Conservation (phyloP, 768 basidiomycete genomes). For the Amanita subjunquillea region DNA sequence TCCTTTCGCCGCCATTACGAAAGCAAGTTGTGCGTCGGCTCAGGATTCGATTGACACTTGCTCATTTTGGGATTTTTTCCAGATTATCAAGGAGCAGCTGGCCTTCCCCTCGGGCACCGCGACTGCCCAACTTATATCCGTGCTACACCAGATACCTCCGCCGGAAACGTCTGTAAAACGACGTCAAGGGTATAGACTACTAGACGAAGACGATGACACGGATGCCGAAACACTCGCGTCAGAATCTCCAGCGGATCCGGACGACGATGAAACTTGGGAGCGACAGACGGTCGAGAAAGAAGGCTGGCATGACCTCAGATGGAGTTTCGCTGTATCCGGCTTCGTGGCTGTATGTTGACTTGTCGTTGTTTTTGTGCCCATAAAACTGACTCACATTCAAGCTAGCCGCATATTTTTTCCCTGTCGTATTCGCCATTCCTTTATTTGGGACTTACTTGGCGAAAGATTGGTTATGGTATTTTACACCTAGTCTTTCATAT, state of each 20-base stretch:
- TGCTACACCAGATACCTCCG: slow-evolving; percentile 70
- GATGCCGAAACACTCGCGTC: slow-evolving; percentile 7
- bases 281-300: slow-evolving; percentile 44
- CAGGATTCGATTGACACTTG: slow-evolving; percentile 16
- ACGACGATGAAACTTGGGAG: slow-evolving; percentile 22
- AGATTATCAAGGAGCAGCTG: slow-evolving; percentile 89
- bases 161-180: slow-evolving; percentile 47
- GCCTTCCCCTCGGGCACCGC: slow-evolving; percentile 94
- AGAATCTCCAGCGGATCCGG: slow-evolving; percentile 18
- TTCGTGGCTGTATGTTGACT: slow-evolving; percentile 56
- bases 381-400: slow-evolving; percentile 18
- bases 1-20: slow-evolving; percentile 88
- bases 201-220: slow-evolving; percentile 24
- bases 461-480: slow-evolving; percentile 85
- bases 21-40: slow-evolving; percentile 73
- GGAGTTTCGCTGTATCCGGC: slow-evolving; percentile 73
- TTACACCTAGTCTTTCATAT: slow-evolving; percentile 86
- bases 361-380: not conserved
- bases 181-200: slow-evolving; percentile 45
- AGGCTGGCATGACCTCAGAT: slow-evolving; percentile 70
- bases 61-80: not conserved
- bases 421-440: slow-evolving; percentile 79
- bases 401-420: slow-evolving; percentile 86
- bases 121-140: slow-evolving; percentile 89
- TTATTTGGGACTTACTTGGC: slow-evolving; percentile 79